Base-by-base conservation (phyloP, 352 stramenopile species). In the Phytopythium sindhum region DNA sequence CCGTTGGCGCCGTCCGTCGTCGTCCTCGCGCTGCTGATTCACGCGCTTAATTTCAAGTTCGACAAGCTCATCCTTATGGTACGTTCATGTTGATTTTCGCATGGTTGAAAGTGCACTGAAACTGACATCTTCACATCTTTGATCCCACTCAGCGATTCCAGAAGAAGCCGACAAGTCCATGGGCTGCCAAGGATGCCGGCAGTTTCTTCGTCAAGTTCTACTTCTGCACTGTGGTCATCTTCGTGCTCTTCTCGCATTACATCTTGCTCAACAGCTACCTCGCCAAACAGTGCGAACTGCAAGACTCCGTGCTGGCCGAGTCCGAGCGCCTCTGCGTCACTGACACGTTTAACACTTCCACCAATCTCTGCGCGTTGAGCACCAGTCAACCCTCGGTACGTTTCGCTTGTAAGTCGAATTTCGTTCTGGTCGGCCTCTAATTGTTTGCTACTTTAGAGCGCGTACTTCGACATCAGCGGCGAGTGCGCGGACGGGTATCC, bases 141-240 rank as follows among this genome's bases (percentile, higher is more conserved):
- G 15, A 45, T 15, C 53, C 4, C 14, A 15, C 60, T 5, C 59
- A 90, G 82, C 56, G 72, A 31, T 81, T 91, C 15, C 81, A 92
- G 59, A 88, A 83, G 60, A 95, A 95, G 41, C 81, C 86, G 17
- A 73, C 68, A 12, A 89, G 60, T 31, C 84, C 81, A 3, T 93
- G 84, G 84, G 86, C 71, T 31, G 86, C 86, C 9, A 91, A 88
- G 50, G 84, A 90, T 54, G 84, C 84, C 0, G 86, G 82, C 23
- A 87, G 69, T 64, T 95, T 93, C 52, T 95, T 95, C 70, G 88
- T 95, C 70, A 95, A 95, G 69, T 90, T 93, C 54, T 95, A 90
- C 73, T 89, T 89, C 58, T 84, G 78, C 53, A 90, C 84, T 0
- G 72, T 91, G 21, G 42, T 75, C 31, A 80, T 94, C 57, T 90